Conservation (phyloP, 1,284 basidiomycete genomes). For the Rugiboletus extremiorientalis region DNA sequence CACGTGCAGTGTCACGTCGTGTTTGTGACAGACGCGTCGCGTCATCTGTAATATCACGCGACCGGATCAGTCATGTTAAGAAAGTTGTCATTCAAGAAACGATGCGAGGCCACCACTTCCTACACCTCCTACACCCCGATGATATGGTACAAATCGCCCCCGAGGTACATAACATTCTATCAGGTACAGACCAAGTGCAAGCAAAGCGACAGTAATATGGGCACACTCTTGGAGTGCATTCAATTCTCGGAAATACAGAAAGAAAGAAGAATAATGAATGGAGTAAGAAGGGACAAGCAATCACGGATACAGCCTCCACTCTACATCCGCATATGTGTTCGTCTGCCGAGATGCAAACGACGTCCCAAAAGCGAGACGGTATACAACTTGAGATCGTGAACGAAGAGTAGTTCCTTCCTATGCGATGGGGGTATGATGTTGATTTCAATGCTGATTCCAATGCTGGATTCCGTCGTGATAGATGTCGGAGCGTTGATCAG, state of each 20-base stretch:
- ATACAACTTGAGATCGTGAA: conserved; percentile 29
- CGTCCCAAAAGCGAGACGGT: conserved; percentile 10
- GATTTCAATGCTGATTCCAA: conserved; percentile 12
- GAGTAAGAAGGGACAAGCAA: conserved; percentile 5
- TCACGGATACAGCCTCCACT: conserved; percentile 13
- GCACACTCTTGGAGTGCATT: conserved; percentile 10
- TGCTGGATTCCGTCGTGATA: conserved; percentile 14
- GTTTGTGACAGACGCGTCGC: conserved; percentile 34
- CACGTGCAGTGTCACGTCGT: conserved; percentile 34
- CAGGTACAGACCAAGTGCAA: conserved; percentile 26
- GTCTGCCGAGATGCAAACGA: conserved; percentile 5
- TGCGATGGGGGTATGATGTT: conserved; percentile 23
- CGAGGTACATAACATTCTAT: conserved; percentile 19
- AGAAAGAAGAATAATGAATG: not conserved
- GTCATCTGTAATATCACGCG: not conserved
- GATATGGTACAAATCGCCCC: conserved; percentile 32
- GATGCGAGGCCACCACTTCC: conserved; percentile 6
- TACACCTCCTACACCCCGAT: conserved; percentile 11
- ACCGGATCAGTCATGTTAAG: conserved; percentile 4
- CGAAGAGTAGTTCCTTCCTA: conserved; percentile 23
- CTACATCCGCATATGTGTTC: conserved; percentile 9
- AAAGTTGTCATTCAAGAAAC: conserved; percentile 24
- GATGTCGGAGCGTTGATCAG: conserved; percentile 17
- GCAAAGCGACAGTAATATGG: conserved; percentile 22
- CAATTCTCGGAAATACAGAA: conserved; percentile 21